Evolutionary conservation across 75 land plant species (phyloP), one percentile per base, ranked within the genome.

Genomic region (Gnetum montanum): DNA sequence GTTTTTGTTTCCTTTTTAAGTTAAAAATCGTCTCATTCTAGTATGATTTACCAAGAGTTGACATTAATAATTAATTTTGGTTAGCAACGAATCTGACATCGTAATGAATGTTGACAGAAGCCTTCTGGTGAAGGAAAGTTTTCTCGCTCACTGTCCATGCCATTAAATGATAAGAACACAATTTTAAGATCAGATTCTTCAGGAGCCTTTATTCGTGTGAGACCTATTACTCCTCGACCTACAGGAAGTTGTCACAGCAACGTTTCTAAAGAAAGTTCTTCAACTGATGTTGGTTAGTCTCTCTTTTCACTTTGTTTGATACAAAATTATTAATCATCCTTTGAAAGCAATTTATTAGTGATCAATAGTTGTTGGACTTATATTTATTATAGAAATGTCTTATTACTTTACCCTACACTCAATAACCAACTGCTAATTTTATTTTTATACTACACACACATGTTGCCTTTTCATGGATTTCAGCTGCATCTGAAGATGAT

Each of bases 131-230:
- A 30, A 27, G 25, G 33, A 25, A 57, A 52, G 11, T 74, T 82
- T 10, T 57, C 55, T 48, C 63, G 85, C 4, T 82, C 85, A 29
- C 65, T 72, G 54, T 82, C 85, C 44, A 67, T 78, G 26, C 85
- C 85, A 27, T 59, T 54, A 15, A 64, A 65, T 33, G 44, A 27
- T 12, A 74, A 67, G 43, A 50, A 54, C 1, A 52, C 20, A 25
- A 53, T 58, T 41, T 33, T 70, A 4, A 69, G 73, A 54, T 65
- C 49, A 57, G 78, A 82, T 64, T 73, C 85, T 16, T 64, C 71
- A 35, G 71, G 71, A 35, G 37, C 51, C 31, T 50, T 63, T 19
- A 63, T 78, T 29, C 77, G 85, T 52, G 81, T 82, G 24, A 70
- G 62, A 61, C 81, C 78, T 28, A 61, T 76, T 26, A 76, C 80